Evolutionary conservation across 805 yeast species (phyloP), one percentile per base, ranked within the genome.

Genomic region (Wickerhamiella sorbophila): DNA sequence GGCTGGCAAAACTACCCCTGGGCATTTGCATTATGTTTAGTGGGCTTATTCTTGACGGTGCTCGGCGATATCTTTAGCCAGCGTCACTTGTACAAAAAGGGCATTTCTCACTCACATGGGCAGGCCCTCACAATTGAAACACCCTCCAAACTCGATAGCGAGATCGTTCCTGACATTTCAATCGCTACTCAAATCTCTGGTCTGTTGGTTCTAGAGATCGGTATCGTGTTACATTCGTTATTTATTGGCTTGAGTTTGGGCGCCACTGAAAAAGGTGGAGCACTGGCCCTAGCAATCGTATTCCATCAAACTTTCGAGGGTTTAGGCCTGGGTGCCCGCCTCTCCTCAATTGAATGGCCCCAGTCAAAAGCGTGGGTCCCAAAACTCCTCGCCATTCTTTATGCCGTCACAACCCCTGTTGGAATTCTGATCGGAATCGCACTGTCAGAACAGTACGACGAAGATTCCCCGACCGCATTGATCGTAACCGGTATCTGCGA

Each of bases 241-340:
- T 81, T 84, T 53, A 71, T 84, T 43, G 94, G 94, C 20, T 65
- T 84, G 40, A 70, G 91, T 0, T 65, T 83, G 36, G 82, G 91
- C 1, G 80, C 80, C 15, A 66, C 91, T 4, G 91, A 87, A 38
- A 79, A 74, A 2, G 88, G 79, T 56, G 83, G 82, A 55, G 71
- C 82, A 4, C 63, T 83, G 39, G 82, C 79, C 58, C 70, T 79
- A 47, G 94, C 62, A 22, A 44, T 62, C 12, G 54, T 55, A 3
- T 53, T 62, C 46, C 66, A 84, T 57, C 94, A 83, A 60, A 67
- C 77, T 66, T 83, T 83, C 55, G 94, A 83, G 62, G 94, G 94
- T 39, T 66, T 84, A 38, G 94, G 94, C 45, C 65, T 84, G 49
- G 94, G 94, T 19, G 71, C 88, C 6, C 72, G 94, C 59, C 66